Percentiles rank a stretch among this genome's conserved stretches.
phyloP scores from a whole-genome alignment of 495 filamentous ascomycete species.

The Hamigera avellanea region DNA sequence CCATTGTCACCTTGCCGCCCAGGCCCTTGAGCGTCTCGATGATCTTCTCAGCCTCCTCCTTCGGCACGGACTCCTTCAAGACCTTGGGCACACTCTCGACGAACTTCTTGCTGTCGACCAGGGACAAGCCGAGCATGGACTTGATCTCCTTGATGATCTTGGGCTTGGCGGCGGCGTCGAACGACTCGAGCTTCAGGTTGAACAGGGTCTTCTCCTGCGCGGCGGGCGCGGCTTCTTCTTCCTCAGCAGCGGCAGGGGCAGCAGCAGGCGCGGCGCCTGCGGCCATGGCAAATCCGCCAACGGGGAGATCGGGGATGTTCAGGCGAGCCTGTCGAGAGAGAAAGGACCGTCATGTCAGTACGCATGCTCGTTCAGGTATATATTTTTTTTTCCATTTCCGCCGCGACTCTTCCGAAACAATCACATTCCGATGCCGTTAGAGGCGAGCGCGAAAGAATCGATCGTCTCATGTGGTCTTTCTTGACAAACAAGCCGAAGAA shows the following conservation, averaged over 20 bases:
- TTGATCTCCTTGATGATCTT: conserved; percentile 99
- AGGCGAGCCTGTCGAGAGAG: conserved; percentile 64
- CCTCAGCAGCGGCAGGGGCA: conserved; percentile 60
- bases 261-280: conserved; percentile 45
- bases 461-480: no score
- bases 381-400: no score
- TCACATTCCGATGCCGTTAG: no score
- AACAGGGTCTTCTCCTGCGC: conserved; percentile 94
- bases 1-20: conserved; percentile 79
- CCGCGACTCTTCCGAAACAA: no score
- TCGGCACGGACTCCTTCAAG: conserved; percentile 95
- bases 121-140: conserved; percentile 80
- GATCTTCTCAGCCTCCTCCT: conserved; percentile 99
- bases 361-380: no score
- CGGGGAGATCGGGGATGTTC: conserved; percentile 95
- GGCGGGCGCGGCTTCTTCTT: conserved; percentile 71
- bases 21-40: conserved; percentile 84
- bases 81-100: conserved; percentile 95
- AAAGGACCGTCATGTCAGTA: conserved; percentile 8
- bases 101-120: conserved; percentile 99
- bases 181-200: conserved; percentile 80
- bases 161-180: conserved; percentile 81
- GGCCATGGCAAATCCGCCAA: conserved; percentile 73
- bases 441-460: no score
- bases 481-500: no score